These are phyloP conservation scores for Exidia glandulosa DNA, from an alignment of 768 basidiomycete species.

Conservation along the genomic window DNA sequence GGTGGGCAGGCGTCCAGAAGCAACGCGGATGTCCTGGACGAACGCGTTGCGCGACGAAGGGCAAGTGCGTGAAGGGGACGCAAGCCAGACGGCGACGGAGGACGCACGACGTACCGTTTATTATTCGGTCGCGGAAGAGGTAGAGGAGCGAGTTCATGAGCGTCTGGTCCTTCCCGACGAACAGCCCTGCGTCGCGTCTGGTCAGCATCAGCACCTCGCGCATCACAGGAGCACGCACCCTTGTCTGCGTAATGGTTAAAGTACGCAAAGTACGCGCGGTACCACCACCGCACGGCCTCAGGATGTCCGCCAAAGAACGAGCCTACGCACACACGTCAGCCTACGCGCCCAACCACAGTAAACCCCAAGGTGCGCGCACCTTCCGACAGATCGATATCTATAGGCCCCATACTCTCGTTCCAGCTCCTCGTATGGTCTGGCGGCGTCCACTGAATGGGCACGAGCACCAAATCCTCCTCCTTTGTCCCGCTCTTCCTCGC, in stretches of 20 bases:
- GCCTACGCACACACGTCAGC: constrained; percentile 19
- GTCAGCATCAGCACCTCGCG: not conserved
- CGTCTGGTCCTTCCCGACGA: constrained; percentile 49
- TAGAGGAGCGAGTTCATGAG: constrained; percentile 37
- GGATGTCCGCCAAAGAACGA: constrained; percentile 48
- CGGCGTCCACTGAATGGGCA: constrained; percentile 32
- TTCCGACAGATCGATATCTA: constrained; percentile 42
- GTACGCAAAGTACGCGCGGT: constrained; percentile 33
- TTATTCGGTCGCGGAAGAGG: constrained; percentile 35
- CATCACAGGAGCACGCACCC: not conserved
- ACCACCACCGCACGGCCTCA: constrained; percentile 34
- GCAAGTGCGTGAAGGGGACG: too few relatives aligned
- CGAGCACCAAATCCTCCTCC: constrained; percentile 35
- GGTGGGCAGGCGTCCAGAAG: too few relatives aligned
- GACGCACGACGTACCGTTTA: constrained; percentile 6
- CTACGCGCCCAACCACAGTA: constrained; percentile 3
- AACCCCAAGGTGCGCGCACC: constrained; percentile 19
- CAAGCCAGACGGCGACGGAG: not conserved
- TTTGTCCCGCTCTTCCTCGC: constrained; percentile 16
- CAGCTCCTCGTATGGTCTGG: constrained; percentile 22
- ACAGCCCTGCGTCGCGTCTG: constrained; percentile 15
- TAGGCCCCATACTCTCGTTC: constrained; percentile 36
- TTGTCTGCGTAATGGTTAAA: constrained; percentile 39
- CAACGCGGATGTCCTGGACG: too few relatives aligned
- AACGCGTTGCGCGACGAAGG: too few relatives aligned